phyloP scores from a whole-genome alignment of 345 rosid genomes.

The Iberis pinnata region DNA sequence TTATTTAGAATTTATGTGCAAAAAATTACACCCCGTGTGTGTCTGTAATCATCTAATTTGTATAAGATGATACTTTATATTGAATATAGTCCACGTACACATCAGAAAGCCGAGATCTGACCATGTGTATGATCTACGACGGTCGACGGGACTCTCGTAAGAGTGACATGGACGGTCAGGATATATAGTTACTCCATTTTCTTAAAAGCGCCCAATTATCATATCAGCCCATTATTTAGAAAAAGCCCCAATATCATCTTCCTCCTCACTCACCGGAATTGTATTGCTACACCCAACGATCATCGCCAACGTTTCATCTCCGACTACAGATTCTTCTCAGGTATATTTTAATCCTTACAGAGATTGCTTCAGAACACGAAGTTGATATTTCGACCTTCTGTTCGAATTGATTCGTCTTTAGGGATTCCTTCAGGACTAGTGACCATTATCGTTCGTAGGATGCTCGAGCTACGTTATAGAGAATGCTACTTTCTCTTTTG shows the following conservation, averaged over 20 bases:
- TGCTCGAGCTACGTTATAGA: slow-evolving; percentile 12
- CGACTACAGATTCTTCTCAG: slow-evolving; percentile 1
- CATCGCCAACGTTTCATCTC: background rate
- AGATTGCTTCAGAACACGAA: background rate
- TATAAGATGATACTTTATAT: no score
- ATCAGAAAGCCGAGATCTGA: no score
- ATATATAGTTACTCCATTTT: background rate
- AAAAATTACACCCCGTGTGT: no score
- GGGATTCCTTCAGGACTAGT: background rate
- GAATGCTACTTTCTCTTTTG: slow-evolving; percentile 20
- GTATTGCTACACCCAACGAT: background rate
- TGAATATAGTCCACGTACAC: no score
- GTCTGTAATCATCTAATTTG: no score
- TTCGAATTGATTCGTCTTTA: background rate
- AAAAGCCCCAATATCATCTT: slow-evolving; percentile 19
- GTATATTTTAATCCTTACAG: background rate
- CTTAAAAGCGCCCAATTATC: no score
- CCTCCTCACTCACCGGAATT: no score
- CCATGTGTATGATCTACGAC: no score
- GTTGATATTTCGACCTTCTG: no score
- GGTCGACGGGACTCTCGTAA: no score
- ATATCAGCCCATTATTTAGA: slow-evolving; percentile 2
- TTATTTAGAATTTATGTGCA: no score
- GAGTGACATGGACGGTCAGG: no score
- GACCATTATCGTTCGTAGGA: slow-evolving; percentile 9